Percentiles rank a stretch among this genome's conserved stretches.
phyloP scores from a whole-genome alignment of 495 filamentous ascomycete species.

The Viridothelium virens region DNA sequence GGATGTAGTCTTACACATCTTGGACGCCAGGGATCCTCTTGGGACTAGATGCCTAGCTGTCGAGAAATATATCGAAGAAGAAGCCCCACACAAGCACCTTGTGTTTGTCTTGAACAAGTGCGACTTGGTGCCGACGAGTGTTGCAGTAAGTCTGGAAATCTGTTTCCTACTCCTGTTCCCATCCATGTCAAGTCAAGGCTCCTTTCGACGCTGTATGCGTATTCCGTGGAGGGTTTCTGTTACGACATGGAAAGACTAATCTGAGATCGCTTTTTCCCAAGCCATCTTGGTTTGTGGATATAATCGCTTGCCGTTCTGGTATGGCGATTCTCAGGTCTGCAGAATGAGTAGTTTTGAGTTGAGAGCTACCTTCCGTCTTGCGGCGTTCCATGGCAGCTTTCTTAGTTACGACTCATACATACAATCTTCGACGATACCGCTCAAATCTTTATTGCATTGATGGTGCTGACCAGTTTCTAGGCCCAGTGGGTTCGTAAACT shows the following conservation, averaged over 20 bases:
- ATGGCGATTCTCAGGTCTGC: slow-evolving; percentile 46
- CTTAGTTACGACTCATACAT: slow-evolving; percentile 99
- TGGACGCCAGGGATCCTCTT: slow-evolving; percentile 37
- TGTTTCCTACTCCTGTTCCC: slow-evolving; percentile 9
- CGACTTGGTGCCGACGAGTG: slow-evolving; percentile 84
- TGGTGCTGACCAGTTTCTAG: slow-evolving; percentile 42
- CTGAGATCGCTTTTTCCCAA: slow-evolving; percentile 57
- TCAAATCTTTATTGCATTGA: background rate
- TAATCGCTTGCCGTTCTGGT: slow-evolving; percentile 81
- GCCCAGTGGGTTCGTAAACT: slow-evolving; percentile 75
- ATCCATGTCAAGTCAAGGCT: slow-evolving; percentile 71
- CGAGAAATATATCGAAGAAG: slow-evolving; percentile 87
- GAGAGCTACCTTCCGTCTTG: slow-evolving; percentile 52
- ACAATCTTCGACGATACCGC: slow-evolving; percentile 2
- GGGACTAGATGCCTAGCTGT: slow-evolving; percentile 58
- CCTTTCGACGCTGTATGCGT: slow-evolving; percentile 42
- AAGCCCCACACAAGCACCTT: slow-evolving; percentile 91
- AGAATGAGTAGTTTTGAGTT: slow-evolving; percentile 82
- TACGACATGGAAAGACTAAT: slow-evolving; percentile 95
- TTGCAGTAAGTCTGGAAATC: slow-evolving; percentile 67
- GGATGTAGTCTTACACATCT: slow-evolving; percentile 38
- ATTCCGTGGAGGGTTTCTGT: slow-evolving; percentile 75
- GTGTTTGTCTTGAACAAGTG: slow-evolving; percentile 93
- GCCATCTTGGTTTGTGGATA: slow-evolving; percentile 49
- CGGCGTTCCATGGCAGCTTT: slow-evolving; percentile 59